Conservation (phyloP, 257 asterid genomes). For the Leonotis leonurus region DNA sequence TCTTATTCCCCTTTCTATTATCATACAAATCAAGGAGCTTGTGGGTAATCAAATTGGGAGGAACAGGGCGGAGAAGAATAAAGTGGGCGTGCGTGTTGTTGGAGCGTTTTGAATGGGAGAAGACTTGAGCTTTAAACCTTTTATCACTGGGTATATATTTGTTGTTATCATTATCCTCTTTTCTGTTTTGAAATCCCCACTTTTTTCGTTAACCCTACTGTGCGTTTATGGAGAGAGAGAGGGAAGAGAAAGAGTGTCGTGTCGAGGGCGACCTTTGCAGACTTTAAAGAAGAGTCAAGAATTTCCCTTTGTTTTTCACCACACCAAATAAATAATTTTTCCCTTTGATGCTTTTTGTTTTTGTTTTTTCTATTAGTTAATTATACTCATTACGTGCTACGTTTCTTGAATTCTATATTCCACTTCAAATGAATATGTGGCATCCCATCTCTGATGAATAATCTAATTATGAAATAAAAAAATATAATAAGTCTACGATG, state of each 20-base stretch:
- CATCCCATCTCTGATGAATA: not conserved
- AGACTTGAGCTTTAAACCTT: slow-evolving; percentile 1
- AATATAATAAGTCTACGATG: not conserved
- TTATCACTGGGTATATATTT: slow-evolving; percentile 4
- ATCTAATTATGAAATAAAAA: not conserved
- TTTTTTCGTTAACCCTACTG: not conserved
- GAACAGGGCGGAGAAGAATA: slow-evolving; percentile 17
- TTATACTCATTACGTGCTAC: not conserved
- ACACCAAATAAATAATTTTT: not conserved
- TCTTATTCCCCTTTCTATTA: slow-evolving; percentile 10
- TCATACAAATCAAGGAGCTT: not conserved
- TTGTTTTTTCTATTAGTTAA: not conserved
- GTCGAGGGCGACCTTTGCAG: no score
- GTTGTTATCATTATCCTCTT: slow-evolving; percentile 2
- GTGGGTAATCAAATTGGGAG: not conserved
- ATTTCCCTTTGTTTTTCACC: not conserved
- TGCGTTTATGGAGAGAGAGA: not conserved
- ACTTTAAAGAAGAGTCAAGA: slow-evolving; percentile 9
- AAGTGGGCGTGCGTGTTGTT: slow-evolving; percentile 21
- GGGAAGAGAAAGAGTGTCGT: not conserved
- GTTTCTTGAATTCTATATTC: not conserved
- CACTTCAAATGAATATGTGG: not conserved
- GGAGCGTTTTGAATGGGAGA: slow-evolving; percentile 21
- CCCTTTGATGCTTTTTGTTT: no score
- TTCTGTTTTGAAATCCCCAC: slow-evolving; percentile 1